A percentile compares a stretch with the other conserved stretches of the same genome.
These are phyloP conservation scores for Leccinum angustisporum DNA, from an alignment of 1,284 basidiomycete species.

Conservation along the genomic window DNA sequence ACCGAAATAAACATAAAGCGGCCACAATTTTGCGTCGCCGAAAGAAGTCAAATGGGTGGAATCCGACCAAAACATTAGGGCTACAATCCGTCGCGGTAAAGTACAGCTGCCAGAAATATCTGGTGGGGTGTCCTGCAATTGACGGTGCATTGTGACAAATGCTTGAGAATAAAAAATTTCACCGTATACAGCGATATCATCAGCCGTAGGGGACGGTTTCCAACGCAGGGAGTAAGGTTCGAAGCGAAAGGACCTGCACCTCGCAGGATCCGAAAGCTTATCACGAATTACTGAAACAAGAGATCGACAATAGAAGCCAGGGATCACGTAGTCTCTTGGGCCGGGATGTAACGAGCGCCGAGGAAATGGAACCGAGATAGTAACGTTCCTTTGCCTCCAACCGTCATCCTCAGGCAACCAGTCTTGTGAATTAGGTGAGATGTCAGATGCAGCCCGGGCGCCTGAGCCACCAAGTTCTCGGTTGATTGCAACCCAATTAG, in stretches of 20 bases:
- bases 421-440: neutral
- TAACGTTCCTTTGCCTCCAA: too few relatives aligned
- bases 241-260: neutral
- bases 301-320: neutral
- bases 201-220: neutral
- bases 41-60: too few relatives aligned
- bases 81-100: too few relatives aligned
- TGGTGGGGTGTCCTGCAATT: neutral
- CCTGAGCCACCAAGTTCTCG: neutral
- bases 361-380: too few relatives aligned
- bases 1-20: neutral
- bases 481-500: neutral
- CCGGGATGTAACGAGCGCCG: neutral
- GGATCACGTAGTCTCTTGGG: neutral
- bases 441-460: neutral
- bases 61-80: too few relatives aligned
- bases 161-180: neutral
- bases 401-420: neutral
- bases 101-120: too few relatives aligned
- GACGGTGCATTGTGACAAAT: neutral
- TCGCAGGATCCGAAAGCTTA: neutral
- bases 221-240: neutral
- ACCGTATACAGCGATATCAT: neutral
- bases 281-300: neutral
- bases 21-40: too few relatives aligned